Base-by-base conservation (phyloP, 257 asterid species). In the Solanum virginianum region DNA sequence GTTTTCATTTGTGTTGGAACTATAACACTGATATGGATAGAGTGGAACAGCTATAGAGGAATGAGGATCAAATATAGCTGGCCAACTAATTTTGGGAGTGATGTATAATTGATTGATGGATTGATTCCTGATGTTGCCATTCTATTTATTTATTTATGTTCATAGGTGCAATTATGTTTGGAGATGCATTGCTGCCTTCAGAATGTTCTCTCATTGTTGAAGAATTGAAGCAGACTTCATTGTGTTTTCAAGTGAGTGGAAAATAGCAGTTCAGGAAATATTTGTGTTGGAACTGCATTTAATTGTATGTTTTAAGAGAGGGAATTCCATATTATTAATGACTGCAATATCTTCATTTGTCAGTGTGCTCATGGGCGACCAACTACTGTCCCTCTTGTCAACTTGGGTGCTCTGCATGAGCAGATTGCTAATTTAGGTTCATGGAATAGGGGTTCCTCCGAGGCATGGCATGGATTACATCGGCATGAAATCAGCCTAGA, bases 321-420 rank as follows among this genome's bases (percentile, higher is more conserved):
- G 83, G 49, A 79, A 79, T 29, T 53, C 65, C 26, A 53, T 49
- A 49, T 49, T 75, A 75, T 29, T 79, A 53, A 26, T 10, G 65
- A 53, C 83, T 79, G 65, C 43, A 26, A 16, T 79, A 79, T 79
- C 65, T 63, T 49, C 59, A 65, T 74, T 75, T 36, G 60, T 79
- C 87, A 96, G 99, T 96, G 99, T 92, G 99, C 99, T 85, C 99
- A 96, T 81, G 99, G 99, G 85, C 94, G 99, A 79, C 99, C 99
- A 41, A 96, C 99, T 18, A 96, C 94, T 32, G 97, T 93, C 55
- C 98, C 99, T 72, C 94, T 96, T 22, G 94, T 95, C 86, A 87
- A 93, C 91, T 86, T 96, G 89, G 92, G 88, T 47, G 68, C 89
- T 71, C 89, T 96, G 92, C 97, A 85, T 80, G 84, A 86, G 55